A percentile compares a stretch with the other conserved stretches of the same genome.
These are phyloP conservation scores for Metschnikowia baotianmanensis DNA, from an alignment of 805 yeast species.

Conservation along the genomic window DNA sequence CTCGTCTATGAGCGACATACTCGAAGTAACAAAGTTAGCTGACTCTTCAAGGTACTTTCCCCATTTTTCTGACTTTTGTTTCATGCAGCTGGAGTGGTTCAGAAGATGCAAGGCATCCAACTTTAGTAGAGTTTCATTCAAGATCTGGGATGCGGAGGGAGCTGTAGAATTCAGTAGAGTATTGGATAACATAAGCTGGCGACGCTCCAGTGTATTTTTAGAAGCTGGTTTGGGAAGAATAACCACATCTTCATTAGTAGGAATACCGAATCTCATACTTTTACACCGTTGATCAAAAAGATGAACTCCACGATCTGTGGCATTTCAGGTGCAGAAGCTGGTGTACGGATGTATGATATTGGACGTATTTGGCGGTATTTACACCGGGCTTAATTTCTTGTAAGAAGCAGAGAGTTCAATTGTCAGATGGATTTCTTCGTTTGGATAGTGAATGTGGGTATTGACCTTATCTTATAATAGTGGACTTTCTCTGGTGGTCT, in stretches of 20 bases:
- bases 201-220: background rate
- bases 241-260: background rate
- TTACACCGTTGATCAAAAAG: too few relatives aligned
- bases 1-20: slow-evolving; percentile 2
- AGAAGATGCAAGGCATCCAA: slow-evolving; percentile 8
- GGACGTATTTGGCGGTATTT: too few relatives aligned
- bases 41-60: background rate
- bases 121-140: slow-evolving; percentile 10
- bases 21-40: background rate
- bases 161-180: background rate
- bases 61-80: slow-evolving; percentile 6
- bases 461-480: too few relatives aligned
- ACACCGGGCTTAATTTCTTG: too few relatives aligned
- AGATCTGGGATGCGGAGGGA: slow-evolving; percentile 4
- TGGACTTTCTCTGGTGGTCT: too few relatives aligned
- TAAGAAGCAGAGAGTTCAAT: too few relatives aligned
- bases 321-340: background rate
- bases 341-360: slow-evolving; percentile 10
- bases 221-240: background rate
- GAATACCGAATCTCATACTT: slow-evolving; percentile 8
- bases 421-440: too few relatives aligned
- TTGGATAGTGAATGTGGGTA: too few relatives aligned
- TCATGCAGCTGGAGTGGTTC: background rate
- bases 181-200: too few relatives aligned
- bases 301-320: too few relatives aligned